A percentile compares a stretch with the other conserved stretches of the same genome.
Conservation (phyloP, 2,329 filamentous ascomycete species). For the Fusarium penzigii region DNA sequence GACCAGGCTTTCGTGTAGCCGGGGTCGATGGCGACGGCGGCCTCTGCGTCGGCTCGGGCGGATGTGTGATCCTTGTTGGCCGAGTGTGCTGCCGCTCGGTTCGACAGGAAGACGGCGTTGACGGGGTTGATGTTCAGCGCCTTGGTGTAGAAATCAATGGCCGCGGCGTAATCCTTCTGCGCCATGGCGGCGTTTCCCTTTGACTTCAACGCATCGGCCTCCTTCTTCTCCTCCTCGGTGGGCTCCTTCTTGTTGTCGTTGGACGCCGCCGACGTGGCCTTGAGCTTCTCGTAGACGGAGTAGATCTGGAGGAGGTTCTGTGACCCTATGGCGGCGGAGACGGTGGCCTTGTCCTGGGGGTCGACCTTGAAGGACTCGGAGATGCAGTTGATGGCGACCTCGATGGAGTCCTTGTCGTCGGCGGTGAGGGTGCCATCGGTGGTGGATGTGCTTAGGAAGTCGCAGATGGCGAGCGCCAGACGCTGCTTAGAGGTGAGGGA, state of each 20-base stretch:
- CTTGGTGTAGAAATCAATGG: constrained; percentile 85
- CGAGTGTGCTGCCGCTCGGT: constrained; percentile 92
- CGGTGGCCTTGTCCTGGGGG: constrained; percentile 70
- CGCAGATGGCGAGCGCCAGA: constrained; percentile 94
- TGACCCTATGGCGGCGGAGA: constrained; percentile 76
- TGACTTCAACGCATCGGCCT: constrained; percentile 86
- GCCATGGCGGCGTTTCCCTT: constrained; percentile 95
- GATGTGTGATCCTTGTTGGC: constrained; percentile 81
- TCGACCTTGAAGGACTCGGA: constrained; percentile 95
- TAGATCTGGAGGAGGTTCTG: constrained; percentile 92
- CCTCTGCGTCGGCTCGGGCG: constrained; percentile 84
- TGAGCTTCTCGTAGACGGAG: constrained; percentile 90
- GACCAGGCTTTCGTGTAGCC: constrained; percentile 98
- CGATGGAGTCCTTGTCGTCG: constrained; percentile 91
- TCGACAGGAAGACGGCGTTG: constrained; percentile 96
- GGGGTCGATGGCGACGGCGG: constrained; percentile 84
- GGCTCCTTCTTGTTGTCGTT: constrained; percentile 33
- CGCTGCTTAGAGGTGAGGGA: constrained; percentile 67
- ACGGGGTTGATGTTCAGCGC: constrained; percentile 78
- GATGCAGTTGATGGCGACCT: constrained; percentile 93
- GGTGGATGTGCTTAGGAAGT: constrained; percentile 84
- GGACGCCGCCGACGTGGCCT: constrained; percentile 40
- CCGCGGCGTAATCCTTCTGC: constrained; percentile 81
- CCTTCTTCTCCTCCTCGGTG: constrained; percentile 65
- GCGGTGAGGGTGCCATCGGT: constrained; percentile 84